Evolutionary conservation across 805 yeast genomes (phyloP).

Genomic region (Candida qinlingensis): DNA sequence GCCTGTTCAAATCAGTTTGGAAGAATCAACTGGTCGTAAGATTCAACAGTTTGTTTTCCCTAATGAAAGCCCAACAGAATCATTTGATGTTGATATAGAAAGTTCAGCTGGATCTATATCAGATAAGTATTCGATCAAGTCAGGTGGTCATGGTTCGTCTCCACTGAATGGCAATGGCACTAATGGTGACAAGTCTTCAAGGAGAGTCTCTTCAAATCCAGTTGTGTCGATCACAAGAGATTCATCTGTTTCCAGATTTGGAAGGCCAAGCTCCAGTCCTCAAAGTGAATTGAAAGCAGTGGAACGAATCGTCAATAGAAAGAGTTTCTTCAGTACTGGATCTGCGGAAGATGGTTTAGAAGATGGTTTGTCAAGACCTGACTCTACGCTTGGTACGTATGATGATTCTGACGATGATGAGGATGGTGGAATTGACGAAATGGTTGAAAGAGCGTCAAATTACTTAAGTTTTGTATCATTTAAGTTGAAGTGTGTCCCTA

Average conservation of each 20-base stretch:
- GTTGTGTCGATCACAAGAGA: not conserved
- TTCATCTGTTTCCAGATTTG: not conserved
- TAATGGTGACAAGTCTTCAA: not conserved
- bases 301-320: not conserved
- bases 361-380: conserved; percentile 1
- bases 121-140: not conserved
- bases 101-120: not conserved
- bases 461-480: conserved; percentile 64
- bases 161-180: too few species aligned
- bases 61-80: conserved; percentile 20
- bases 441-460: conserved; percentile 72
- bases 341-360: conserved; percentile 13
- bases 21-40: conserved; percentile 60
- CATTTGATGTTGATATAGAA: not conserved
- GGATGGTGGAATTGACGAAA: conserved; percentile 43
- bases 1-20: conserved; percentile 71
- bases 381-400: not conserved
- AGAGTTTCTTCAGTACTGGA: conserved; percentile 8
- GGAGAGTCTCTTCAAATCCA: not conserved
- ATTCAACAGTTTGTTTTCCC: conserved; percentile 73
- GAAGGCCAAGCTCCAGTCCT: conserved; percentile 1
- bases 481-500: conserved; percentile 40
- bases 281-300: not conserved
- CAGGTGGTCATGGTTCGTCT: not conserved
- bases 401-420: conserved; percentile 6